phyloP scores from a whole-genome alignment of 164 flowering plant species.

The Berberis thunbergii region DNA sequence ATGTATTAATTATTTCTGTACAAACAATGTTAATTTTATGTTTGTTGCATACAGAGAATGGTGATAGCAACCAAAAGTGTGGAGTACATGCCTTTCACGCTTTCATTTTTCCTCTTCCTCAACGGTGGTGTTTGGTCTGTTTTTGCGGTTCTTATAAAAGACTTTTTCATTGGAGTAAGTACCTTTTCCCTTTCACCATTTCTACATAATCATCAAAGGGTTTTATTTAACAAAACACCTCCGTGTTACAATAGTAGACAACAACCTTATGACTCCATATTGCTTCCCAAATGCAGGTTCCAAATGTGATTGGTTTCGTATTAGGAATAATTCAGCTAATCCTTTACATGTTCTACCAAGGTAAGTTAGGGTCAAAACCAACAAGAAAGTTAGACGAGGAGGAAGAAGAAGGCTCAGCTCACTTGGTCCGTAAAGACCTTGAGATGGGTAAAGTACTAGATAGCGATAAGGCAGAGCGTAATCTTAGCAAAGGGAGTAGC shows the following conservation, averaged over 20 bases:
- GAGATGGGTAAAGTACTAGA: conserved; percentile 15
- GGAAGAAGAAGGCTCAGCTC: conserved; percentile 30
- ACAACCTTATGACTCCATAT: background rate
- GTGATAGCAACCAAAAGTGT: conserved; percentile 59
- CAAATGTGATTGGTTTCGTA: conserved; percentile 56
- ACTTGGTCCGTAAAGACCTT: conserved; percentile 7
- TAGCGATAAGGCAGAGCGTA: conserved; percentile 3
- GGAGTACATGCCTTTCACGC: conserved; percentile 61
- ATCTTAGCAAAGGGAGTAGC: conserved; percentile 29
- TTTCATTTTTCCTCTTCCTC: conserved; percentile 48
- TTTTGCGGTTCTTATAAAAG: conserved; percentile 35
- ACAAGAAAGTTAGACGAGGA: conserved; percentile 13
- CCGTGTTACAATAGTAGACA: background rate
- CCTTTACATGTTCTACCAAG: conserved; percentile 19
- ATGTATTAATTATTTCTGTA: too few species aligned
- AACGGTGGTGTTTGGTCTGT: conserved; percentile 46
- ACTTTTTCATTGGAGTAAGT: conserved; percentile 46
- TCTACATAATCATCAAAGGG: too few species aligned
- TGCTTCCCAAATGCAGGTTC: conserved; percentile 28
- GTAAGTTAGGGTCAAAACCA: conserved; percentile 3
- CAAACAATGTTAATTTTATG: background rate
- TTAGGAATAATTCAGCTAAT: conserved; percentile 38
- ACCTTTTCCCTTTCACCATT: too few species aligned
- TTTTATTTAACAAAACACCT: too few species aligned
- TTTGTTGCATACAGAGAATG: conserved; percentile 11